phyloP scores from a whole-genome alignment of 2,329 filamentous ascomycete species.

The Aspergillus brunneoviolaceus region DNA sequence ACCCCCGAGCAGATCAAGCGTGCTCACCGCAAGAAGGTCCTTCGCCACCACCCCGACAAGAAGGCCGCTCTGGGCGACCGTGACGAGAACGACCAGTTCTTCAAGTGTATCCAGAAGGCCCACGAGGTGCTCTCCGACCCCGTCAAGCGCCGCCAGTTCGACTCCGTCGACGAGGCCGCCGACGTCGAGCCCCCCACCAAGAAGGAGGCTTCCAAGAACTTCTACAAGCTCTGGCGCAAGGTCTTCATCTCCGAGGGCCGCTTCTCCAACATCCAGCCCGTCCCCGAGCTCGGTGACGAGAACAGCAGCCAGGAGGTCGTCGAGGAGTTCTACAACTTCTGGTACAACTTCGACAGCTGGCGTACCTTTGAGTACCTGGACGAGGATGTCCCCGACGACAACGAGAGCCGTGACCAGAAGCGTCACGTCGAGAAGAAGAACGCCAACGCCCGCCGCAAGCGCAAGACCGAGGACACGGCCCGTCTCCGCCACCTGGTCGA shows the following conservation, averaged over 20 bases:
- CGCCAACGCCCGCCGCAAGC: conserved; percentile 95
- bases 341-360: conserved; percentile 99
- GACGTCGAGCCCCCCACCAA: conserved; percentile 90
- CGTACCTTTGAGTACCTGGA: conserved; percentile 96
- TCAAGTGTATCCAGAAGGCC: conserved; percentile 99
- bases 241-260: conserved; percentile 90
- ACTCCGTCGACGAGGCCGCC: conserved; percentile 92
- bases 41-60: conserved; percentile 98
- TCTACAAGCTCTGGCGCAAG: conserved; percentile 89
- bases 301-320: conserved; percentile 86
- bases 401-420: conserved; percentile 98
- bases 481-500: conserved; percentile 89
- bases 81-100: conserved; percentile 92
- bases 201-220: conserved; percentile 86
- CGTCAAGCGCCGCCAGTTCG: conserved; percentile 87
- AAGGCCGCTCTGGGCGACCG: conserved; percentile 83
- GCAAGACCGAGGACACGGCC: conserved; percentile 95
- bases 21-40: conserved; percentile 98
- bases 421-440: conserved; percentile 98
- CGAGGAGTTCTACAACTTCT: conserved; percentile 98
- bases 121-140: conserved; percentile 92
- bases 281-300: conserved; percentile 80
- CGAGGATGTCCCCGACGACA: conserved; percentile 97
- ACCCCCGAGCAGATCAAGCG: conserved; percentile 99
- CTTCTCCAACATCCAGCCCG: conserved; percentile 88